Base-by-base conservation (phyloP, 1,284 basidiomycete genomes). In the Apiotrichum montevideense region DNA sequence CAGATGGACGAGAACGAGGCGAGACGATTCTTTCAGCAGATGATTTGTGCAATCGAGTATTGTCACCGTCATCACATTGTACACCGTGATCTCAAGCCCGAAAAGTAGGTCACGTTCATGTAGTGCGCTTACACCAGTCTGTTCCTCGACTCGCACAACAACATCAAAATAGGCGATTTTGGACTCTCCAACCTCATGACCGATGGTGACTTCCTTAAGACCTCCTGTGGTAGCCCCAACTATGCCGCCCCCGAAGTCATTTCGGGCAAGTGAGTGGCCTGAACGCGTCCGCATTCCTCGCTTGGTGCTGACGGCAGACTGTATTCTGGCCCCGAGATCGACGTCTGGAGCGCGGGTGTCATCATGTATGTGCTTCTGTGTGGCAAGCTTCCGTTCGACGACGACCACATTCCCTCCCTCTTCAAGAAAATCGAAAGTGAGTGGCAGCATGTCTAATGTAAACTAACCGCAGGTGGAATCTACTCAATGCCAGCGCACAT, bases 181-280 rank as follows among this genome's bases (percentile, higher is more conserved):
- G 93, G 93, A 4, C 80, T 96, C 55, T 90, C 88, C 3, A 95
- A 93, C 72, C 86, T 95, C 73, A 94, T 96, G 80, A 87, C 85
- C 64, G 93, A 96, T 70, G 93, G 93, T 1, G 90, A 93, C 72
- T 96, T 96, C 74, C 79, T 97, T 60, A 90, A 90, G 70, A 97
- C 93, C 8, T 92, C 88, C 65, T 96, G 93, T 73, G 93, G 93
- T 1, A 92, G 88, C 72, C 93, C 93, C 0, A 96, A 97, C 75
- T 97, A 97, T 67, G 93, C 93, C 54, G 93, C 93, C 0, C 93
- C 93, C 2, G 93, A 97, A 70, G 93, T 97, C 66, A 95, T 97
- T 66, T 83, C 87, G 29, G 92, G 92, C 13, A 89, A 89, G 57
- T 78, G 59, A 66, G 77, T 70, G 34, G 9, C 6, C 32, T 34